These are phyloP conservation scores for Cordyceps javanica DNA, from an alignment of 2,329 filamentous ascomycete genomes.

Conservation along the genomic window DNA sequence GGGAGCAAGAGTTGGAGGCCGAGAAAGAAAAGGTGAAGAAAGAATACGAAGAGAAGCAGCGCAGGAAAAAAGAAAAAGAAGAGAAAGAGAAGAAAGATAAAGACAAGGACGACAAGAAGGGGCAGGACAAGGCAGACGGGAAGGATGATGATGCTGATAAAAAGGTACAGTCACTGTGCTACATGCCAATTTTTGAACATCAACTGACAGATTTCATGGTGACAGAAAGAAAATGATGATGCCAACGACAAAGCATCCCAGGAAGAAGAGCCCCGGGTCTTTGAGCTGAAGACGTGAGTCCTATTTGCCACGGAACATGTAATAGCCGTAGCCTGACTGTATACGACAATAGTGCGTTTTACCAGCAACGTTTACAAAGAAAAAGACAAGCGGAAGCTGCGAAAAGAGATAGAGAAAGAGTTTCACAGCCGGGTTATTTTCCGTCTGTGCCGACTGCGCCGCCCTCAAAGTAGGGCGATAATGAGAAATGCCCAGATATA, in stretches of 20 bases:
- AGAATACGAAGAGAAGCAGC: constrained; percentile 70
- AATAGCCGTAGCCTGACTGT: not conserved
- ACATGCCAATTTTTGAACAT: not conserved
- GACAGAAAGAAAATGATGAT: constrained; percentile 19
- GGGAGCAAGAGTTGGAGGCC: constrained; percentile 57
- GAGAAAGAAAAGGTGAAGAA: constrained; percentile 62
- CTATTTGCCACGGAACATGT: not conserved
- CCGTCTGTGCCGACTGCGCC: constrained; percentile 71
- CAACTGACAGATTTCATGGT: not conserved
- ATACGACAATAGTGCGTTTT: constrained; percentile 60
- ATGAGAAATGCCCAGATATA: not conserved
- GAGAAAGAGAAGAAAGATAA: constrained; percentile 49
- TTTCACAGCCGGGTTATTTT: constrained; percentile 74
- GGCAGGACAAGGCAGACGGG: constrained; percentile 35
- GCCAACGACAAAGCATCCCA: constrained; percentile 14
- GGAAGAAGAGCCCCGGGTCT: constrained; percentile 72
- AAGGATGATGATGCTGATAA: constrained; percentile 32
- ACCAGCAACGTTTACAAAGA: constrained; percentile 75
- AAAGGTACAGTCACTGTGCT: constrained; percentile 17
- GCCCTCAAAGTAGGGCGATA: constrained; percentile 22
- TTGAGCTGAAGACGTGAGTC: constrained; percentile 70
- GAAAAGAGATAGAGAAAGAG: constrained; percentile 72
- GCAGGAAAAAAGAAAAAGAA: constrained; percentile 62
- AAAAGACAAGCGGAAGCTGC: constrained; percentile 49
- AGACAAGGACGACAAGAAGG: constrained; percentile 38